Evolutionary conservation across 23 red algal genomes (phyloP), one percentile per base, ranked within the genome.

Genomic region (Gracilaria gracilis): DNA sequence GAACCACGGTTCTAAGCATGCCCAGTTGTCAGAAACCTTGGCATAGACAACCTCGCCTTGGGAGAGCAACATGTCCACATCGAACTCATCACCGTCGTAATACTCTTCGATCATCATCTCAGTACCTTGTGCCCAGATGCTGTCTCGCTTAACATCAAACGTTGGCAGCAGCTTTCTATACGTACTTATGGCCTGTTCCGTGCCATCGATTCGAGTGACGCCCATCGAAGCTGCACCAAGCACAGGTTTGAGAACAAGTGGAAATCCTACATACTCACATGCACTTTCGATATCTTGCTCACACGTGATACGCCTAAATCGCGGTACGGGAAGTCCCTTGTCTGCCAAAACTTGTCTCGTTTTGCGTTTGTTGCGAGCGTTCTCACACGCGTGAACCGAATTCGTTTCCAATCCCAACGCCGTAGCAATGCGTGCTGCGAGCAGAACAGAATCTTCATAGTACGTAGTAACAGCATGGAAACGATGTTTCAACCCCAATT

Each of bases 51-150:
- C 85, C 49, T 91, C 61, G 24, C 94, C 97, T 17, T 96, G 49
- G 35, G 78, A 96, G 27, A 99, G 85, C 1, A 99, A 57, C 20
- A 96, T 53, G 61, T 99, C 97, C 57, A 96, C 85, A 79, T 99
- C 97, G 86, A 99, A 99, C 69, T 99, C 97, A 35, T 96, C 94
- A 0, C 97, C 97, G 59, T 99, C 97, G 37, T 96, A 96, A 49
- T 79, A 99, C 82, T 99, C 94, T 65, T 99, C 97, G 36, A 96
- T 31, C 55, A 99, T 32, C 91, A 99, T 75, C 38, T 99, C 97
- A 12, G 67, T 96, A 4, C 94, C 94, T 88, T 99, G 94, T 31
- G 88, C 80, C 97, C 94, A 96, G 35, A 95, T 91, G 4, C 93
- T 80, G 47, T 98, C 93, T 29, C 81, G 57, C 9, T 90, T 55